Evolutionary conservation across 2,329 filamentous ascomycete genomes (phyloP).

Genomic region (Aphanoascus verrucosus): DNA sequence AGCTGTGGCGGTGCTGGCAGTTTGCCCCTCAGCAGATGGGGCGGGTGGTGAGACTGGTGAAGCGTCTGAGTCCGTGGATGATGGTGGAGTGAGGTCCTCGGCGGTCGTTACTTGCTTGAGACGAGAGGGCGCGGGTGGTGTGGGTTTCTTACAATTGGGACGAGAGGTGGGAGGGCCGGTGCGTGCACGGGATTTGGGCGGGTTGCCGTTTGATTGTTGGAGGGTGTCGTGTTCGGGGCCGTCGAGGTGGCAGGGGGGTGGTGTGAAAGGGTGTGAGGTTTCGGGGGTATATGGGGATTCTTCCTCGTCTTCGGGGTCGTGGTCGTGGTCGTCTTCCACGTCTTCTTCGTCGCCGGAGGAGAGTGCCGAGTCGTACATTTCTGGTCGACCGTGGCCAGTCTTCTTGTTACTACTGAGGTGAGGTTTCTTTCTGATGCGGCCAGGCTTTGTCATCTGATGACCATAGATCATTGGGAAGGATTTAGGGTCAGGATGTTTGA

Average conservation of each 20-base stretch:
- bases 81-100: not conserved
- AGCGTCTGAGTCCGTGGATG: not conserved
- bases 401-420: not conserved
- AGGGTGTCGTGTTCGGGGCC: not conserved
- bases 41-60: not conserved
- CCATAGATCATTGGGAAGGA: not conserved
- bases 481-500: slow-evolving; percentile 27
- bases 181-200: not conserved
- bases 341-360: not conserved
- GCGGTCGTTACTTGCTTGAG: slow-evolving; percentile 4
- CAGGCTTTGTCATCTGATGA: not conserved
- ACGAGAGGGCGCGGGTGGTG: slow-evolving; percentile 1
- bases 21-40: not conserved
- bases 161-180: not conserved
- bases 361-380: not conserved
- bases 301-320: not conserved
- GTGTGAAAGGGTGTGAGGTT: not conserved
- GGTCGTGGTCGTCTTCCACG: not conserved
- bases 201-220: not conserved
- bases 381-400: not conserved
- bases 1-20: no score
- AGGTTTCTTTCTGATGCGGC: not conserved
- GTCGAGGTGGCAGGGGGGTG: slow-evolving; percentile 6
- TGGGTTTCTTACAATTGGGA: not conserved
- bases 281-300: not conserved